Conservation (phyloP, 2,329 filamentous ascomycete species). For the Ilyonectria robusta region DNA sequence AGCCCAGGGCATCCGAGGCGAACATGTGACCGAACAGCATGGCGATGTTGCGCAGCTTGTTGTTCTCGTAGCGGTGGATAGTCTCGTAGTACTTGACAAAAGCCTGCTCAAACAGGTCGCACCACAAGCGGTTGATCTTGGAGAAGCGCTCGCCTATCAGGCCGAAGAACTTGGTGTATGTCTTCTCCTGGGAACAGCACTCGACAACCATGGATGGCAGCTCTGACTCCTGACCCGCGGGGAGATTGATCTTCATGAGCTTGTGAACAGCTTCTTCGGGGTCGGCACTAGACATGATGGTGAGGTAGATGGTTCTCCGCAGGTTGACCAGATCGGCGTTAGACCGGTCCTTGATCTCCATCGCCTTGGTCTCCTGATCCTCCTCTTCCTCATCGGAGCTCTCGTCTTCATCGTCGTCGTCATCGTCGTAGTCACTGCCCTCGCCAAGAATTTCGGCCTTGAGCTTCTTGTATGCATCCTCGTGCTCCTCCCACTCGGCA, state of each 20-base stretch:
- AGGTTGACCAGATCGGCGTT: conserved; percentile 97
- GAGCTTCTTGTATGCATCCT: conserved; percentile 89
- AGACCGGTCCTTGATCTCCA: conserved; percentile 98
- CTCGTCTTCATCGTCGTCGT: conserved; percentile 73
- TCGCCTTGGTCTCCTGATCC: conserved; percentile 81
- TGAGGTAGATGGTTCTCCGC: conserved; percentile 94
- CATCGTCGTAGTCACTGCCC: conserved; percentile 86
- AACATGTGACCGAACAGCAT: conserved; percentile 95
- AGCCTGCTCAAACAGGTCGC: conserved; percentile 89
- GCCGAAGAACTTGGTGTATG: conserved; percentile 97
- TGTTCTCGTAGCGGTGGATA: conserved; percentile 97
- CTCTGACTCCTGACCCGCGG: conserved; percentile 88
- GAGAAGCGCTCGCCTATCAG: conserved; percentile 94
- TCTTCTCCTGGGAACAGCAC: conserved; percentile 95
- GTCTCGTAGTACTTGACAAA: conserved; percentile 97
- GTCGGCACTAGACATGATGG: conserved; percentile 95
- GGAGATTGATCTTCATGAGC: conserved; percentile 93
- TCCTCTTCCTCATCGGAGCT: conserved; percentile 80
- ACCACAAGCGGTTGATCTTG: conserved; percentile 96
- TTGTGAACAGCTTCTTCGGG: conserved; percentile 99
- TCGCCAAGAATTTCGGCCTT: conserved; percentile 96
- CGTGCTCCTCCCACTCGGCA: conserved; percentile 88
- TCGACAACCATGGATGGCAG: conserved; percentile 97
- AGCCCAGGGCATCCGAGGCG: conserved; percentile 88
- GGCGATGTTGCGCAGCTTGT: conserved; percentile 93